phyloP scores from a whole-genome alignment of 2,329 filamentous ascomycete species.

The Periconia macrospinosa region DNA sequence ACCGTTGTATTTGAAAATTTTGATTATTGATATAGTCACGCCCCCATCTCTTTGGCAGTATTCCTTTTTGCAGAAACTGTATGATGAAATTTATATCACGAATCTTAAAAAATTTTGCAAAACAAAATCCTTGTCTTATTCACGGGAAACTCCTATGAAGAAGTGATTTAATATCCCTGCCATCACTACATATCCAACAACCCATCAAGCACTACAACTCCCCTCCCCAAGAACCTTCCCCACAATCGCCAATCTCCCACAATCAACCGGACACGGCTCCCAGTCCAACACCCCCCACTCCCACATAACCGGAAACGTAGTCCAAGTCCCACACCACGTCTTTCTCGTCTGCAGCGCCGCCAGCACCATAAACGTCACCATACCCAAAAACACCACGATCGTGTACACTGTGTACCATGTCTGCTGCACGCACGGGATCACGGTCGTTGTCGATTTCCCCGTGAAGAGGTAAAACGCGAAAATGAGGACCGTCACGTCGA shows the following conservation, averaged over 20 bases:
- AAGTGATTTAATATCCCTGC: too few relatives aligned
- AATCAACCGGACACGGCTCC: neutral
- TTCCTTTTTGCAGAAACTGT: too few relatives aligned
- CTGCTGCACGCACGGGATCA: conserved; percentile 2
- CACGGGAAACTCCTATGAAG: too few relatives aligned
- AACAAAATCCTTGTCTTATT: too few relatives aligned
- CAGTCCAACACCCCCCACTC: neutral
- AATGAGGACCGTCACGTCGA: neutral
- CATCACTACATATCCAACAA: conserved; percentile 57
- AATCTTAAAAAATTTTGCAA: too few relatives aligned
- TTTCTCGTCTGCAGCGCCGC: conserved; percentile 1
- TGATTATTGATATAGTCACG: conserved; percentile 33
- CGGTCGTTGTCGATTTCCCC: conserved; percentile 1
- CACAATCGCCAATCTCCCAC: neutral
- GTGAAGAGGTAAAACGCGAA: neutral
- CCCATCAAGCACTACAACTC: conserved; percentile 21
- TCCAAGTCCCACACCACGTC: neutral
- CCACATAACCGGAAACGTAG: neutral
- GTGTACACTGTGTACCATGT: conserved; percentile 11
- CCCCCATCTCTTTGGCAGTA: too few relatives aligned
- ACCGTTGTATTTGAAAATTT: conserved; percentile 56
- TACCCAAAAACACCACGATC: neutral
- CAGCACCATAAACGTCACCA: neutral
- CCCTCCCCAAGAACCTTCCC: neutral
- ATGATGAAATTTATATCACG: too few relatives aligned